Conservation (phyloP, 148 eudicot species). For the Euryodendron excelsum region DNA sequence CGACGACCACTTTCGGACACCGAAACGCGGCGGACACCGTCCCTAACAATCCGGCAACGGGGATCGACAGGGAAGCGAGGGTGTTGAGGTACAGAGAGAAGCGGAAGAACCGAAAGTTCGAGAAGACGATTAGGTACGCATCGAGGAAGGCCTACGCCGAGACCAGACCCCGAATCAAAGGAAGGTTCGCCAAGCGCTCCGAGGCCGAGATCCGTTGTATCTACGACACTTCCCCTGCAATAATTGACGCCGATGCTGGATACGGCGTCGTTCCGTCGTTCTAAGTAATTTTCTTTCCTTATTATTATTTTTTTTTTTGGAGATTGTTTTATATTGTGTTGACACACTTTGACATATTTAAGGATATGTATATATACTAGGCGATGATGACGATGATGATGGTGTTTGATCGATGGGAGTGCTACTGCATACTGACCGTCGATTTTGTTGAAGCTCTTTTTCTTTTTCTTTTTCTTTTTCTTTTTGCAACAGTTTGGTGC, state of each 20-base stretch:
- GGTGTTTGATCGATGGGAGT: too few relatives aligned
- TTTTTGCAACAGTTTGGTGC: too few relatives aligned
- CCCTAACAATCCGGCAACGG: slow-evolving; percentile 16
- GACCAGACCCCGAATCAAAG: slow-evolving; percentile 81
- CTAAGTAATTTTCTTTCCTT: not conserved
- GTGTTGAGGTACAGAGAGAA: slow-evolving; percentile 87
- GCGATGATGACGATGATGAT: too few relatives aligned
- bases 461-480: too few relatives aligned
- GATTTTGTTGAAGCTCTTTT: too few relatives aligned
- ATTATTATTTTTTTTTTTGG: not conserved
- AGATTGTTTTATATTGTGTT: not conserved
- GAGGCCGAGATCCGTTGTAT: slow-evolving; percentile 42
- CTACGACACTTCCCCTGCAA: slow-evolving; percentile 8
- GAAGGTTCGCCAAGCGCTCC: slow-evolving; percentile 76
- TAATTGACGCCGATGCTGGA: slow-evolving; percentile 31
- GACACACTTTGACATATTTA: not conserved
- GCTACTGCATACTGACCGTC: too few relatives aligned
- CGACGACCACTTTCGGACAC: slow-evolving; percentile 14
- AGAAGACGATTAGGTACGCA: slow-evolving; percentile 82
- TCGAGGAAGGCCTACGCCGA: slow-evolving; percentile 88
- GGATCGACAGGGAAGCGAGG: slow-evolving; percentile 73
- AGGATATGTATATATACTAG: not conserved
- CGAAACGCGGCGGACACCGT: slow-evolving; percentile 1
- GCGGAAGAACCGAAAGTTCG: slow-evolving; percentile 80
- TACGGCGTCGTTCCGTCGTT: slow-evolving; percentile 72